These are phyloP conservation scores for Ceratocystis cacaofunesta DNA, from an alignment of 2,329 filamentous ascomycete species.

Conservation along the genomic window DNA sequence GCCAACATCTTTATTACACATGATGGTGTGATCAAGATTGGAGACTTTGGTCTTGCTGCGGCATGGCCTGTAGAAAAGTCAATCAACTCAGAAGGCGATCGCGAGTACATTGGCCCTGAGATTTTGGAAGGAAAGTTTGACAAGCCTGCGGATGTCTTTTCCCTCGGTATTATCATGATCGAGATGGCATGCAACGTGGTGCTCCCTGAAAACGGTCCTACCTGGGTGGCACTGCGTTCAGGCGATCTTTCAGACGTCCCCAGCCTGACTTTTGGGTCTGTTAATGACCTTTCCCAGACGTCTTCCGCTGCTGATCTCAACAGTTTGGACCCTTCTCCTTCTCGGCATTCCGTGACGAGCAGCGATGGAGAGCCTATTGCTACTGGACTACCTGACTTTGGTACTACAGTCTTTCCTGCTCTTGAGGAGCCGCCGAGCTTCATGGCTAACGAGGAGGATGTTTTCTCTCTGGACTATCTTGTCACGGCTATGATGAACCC, in stretches of 20 bases:
- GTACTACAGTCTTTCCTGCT: conserved; percentile 35
- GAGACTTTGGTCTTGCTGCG: conserved; percentile 72
- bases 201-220: conserved; percentile 80
- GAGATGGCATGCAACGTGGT: conserved; percentile 91
- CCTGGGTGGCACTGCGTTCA: conserved; percentile 78
- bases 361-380: background rate
- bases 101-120: conserved; percentile 90
- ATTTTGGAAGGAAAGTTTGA: conserved; percentile 75
- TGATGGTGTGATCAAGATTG: conserved; percentile 70
- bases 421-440: conserved; percentile 59
- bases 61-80: conserved; percentile 59
- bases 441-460: conserved; percentile 64
- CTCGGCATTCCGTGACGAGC: conserved; percentile 2
- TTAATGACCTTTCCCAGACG: conserved; percentile 39
- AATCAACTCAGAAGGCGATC: conserved; percentile 84
- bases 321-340: conserved; percentile 2
- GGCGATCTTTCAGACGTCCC: conserved; percentile 83
- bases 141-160: conserved; percentile 86
- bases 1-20: conserved; percentile 73
- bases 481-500: conserved; percentile 80
- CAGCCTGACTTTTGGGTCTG: conserved; percentile 67
- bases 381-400: conserved; percentile 23
- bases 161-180: conserved; percentile 82
- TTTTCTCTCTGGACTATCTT: conserved; percentile 65
- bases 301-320: conserved; percentile 1